Percentiles rank a stretch among this genome's conserved stretches.
These are phyloP conservation scores for Termitomyces heimii DNA, from an alignment of 768 basidiomycete genomes.

Conservation along the genomic window DNA sequence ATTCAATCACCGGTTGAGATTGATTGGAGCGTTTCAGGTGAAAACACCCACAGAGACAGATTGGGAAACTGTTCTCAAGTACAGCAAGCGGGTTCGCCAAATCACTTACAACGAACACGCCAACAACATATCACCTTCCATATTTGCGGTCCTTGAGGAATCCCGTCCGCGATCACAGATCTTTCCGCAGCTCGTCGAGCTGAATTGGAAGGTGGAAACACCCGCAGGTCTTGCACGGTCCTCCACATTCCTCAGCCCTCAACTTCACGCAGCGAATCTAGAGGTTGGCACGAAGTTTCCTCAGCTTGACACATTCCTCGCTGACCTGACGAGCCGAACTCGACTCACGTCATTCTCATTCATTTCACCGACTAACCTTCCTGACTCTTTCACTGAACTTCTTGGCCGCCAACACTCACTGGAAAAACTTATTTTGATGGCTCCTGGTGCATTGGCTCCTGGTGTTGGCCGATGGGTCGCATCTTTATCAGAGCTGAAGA, in stretches of 20 bases:
- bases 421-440: slow-evolving; percentile 60
- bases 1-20: background rate
- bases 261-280: slow-evolving; percentile 52
- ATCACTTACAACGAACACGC: slow-evolving; percentile 65
- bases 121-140: slow-evolving; percentile 55
- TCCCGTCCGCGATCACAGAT: slow-evolving; percentile 57
- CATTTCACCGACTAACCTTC: slow-evolving; percentile 61
- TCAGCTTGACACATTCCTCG: slow-evolving; percentile 57
- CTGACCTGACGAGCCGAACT: slow-evolving; percentile 56
- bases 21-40: slow-evolving; percentile 29
- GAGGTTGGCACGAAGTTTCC: slow-evolving; percentile 57
- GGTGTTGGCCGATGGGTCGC: slow-evolving; percentile 72
- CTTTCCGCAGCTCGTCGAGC: slow-evolving; percentile 61
- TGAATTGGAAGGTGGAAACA: slow-evolving; percentile 71
- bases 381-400: slow-evolving; percentile 65
- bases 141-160: slow-evolving; percentile 65
- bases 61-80: slow-evolving; percentile 61
- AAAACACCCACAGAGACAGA: slow-evolving; percentile 60
- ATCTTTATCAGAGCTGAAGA: slow-evolving; percentile 53
- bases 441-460: slow-evolving; percentile 69
- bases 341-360: slow-evolving; percentile 66
- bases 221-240: slow-evolving; percentile 60
- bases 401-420: slow-evolving; percentile 52
- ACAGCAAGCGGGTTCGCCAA: slow-evolving; percentile 62
- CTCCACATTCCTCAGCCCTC: slow-evolving; percentile 60